Base-by-base conservation (phyloP, 1,284 basidiomycete genomes). In the Meripilus lineatus region DNA sequence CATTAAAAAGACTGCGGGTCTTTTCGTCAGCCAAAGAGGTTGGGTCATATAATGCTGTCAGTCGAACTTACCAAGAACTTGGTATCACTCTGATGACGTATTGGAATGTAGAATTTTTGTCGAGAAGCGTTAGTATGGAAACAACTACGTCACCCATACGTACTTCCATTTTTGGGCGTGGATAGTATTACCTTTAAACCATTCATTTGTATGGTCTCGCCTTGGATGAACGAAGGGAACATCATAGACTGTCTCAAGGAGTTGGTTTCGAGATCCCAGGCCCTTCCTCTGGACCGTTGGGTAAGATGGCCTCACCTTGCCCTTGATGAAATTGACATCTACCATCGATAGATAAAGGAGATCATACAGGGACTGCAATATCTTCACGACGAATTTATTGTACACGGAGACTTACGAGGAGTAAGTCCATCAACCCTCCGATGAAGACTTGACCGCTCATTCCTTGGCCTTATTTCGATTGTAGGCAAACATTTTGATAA, bases 51-150 rank as follows among this genome's bases (percentile, higher is more conserved):
- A n/a, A n/a, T 5, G 25, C 24, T 25, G 18, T 13, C 10, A 11
- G 10, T 13, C 10, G 8, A 10, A 11, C 13, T 36, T 17, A n/a
- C n/a, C n/a, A n/a, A n/a, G 34, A 20, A 11, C 8, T 36, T 11
- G 8, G 34, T 11, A 11, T 13, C 10, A 8, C 8, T 13, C 34
- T 20, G 18, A 13, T 36, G 13, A 36, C 10, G 10, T 13, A 8
- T 36, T 10, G 10, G 8, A 8, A 10, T 36, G 34, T 13, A 40
- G 25, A 26, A 10, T 5, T 17, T 40, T 17, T 40, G 39, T 20
- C 39, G 38, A 30, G 49, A 50, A 32, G 49, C 42, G 11, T 25
- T 50, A 10, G 21, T 50, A 14, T 50, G 49, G 49, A 15, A 37
- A 26, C 46, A 47, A 24, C 41, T 50, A 7, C 17, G 25, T 4